A percentile compares a stretch with the other conserved stretches of the same genome.
phyloP scores from a whole-genome alignment of 2,329 filamentous ascomycete species.

The Hypoxylon sp. region DNA sequence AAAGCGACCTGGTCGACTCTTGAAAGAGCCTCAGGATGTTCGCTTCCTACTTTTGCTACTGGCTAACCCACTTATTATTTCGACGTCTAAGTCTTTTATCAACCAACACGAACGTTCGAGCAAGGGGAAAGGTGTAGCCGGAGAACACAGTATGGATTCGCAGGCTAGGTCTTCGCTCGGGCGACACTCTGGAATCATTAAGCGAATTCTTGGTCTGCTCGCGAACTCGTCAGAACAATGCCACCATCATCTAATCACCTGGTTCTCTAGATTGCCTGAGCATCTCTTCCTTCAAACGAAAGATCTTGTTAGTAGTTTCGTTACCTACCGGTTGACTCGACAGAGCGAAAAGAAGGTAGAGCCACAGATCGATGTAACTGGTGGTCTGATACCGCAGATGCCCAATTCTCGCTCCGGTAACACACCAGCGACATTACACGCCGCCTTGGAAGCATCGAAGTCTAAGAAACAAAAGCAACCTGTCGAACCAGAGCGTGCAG shows the following conservation, averaged over 20 bases:
- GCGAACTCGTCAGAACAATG: constrained; percentile 81
- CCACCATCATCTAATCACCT: constrained; percentile 81
- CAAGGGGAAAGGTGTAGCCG: constrained; percentile 36
- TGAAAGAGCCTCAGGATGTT: constrained; percentile 76
- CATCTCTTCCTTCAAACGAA: constrained; percentile 78
- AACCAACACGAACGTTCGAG: constrained; percentile 56
- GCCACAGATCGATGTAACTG: constrained; percentile 70
- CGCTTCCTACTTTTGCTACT: constrained; percentile 84
- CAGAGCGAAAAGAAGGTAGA: constrained; percentile 76
- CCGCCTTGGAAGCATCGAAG: constrained; percentile 72
- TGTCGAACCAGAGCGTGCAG: constrained; percentile 64
- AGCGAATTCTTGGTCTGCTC: constrained; percentile 83
- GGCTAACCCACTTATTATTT: constrained; percentile 80
- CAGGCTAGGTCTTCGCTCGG: constrained; percentile 54
- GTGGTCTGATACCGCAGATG: constrained; percentile 79
- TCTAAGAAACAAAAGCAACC: constrained; percentile 68
- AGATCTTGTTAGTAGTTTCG: constrained; percentile 80
- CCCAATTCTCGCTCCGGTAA: constrained; percentile 70
- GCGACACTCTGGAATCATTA: constrained; percentile 85
- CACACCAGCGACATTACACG: constrained; percentile 78
- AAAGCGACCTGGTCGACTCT: constrained; percentile 79
- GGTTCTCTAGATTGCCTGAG: constrained; percentile 80
- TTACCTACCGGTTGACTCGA: constrained; percentile 82
- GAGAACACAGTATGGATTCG: constrained; percentile 31
- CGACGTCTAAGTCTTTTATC: constrained; percentile 55